Evolutionary conservation across 108 stramenopile genomes (phyloP), one percentile per base, ranked within the genome.

Genomic region (Cyclostephanos invisitatus): DNA sequence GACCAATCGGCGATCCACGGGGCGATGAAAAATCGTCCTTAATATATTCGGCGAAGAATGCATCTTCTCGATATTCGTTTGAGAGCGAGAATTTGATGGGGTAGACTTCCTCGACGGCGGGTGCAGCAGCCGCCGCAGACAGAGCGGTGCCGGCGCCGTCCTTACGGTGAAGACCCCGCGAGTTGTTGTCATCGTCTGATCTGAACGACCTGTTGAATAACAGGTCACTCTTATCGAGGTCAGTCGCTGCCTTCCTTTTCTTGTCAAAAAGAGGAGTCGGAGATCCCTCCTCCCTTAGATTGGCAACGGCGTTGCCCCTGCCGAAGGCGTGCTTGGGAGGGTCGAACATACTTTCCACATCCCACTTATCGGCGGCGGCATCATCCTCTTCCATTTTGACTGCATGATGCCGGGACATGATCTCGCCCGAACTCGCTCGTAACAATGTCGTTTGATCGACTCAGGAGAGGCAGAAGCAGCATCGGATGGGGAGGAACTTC

Each of bases 1-100:
- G 12, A 46, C 14, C 44, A 15, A 46, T 46, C 14, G 25, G 53
- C 25, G 53, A 54, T 27, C 50, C 27, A 35, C 29, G 48, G 35
- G 67, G 47, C 37, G 46, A 68, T 37, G 53, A 25, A 10, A 50
- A 27, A 27, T 21, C 14, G 17, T 20, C 47, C 28, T 37, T 37
- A 3, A 58, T 15, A 28, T 70, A 70, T 12, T 70, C 69, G 18
- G 69, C 40, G 21, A 70, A 60, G 21, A 57, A 70, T 7, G 59
- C 53, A 49, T 70, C 69, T n/a, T 70, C 69, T 15, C 32, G 29
- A 42, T 60, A 60, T 22, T 56, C 69, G 6, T 50, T 47, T 7
- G 64, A 49, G 28, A 65, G 64, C 22, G 49, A 51, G 42, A 65
- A 59, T 61, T 70, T 70, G 58, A 70, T 56, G 53, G 72, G 36